Base-by-base conservation (phyloP, 2,329 filamentous ascomycete genomes). In the Beauveria sp. region DNA sequence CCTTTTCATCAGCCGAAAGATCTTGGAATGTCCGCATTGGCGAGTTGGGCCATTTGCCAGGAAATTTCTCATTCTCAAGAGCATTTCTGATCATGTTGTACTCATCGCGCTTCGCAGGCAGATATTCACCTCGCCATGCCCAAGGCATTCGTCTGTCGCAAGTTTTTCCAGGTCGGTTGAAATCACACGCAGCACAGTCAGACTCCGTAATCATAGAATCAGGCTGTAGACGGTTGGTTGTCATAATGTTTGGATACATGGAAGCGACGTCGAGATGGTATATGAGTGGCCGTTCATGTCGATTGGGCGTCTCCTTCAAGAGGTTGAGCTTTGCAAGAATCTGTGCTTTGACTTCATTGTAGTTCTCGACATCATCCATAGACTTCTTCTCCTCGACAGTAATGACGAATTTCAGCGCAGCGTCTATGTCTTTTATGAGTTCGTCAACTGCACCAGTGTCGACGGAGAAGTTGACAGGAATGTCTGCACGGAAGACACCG, bases 181-280 rank as follows among this genome's bases (percentile, higher is more conserved):
- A 99, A 72, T 99, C 96, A 74, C 96, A 99, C 12, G 94, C 92
- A 3, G 94, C 94, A 69, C 96, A 99, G 68, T 96, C 91, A 0
- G 92, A 91, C 72, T 99, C 96, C 53, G 93, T 81, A 59, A 99
- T 96, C 92, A 99, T 96, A n/a, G 94, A 97, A 73, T 99, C 94
- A 0, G 94, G 94, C 68, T 99, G 94, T 52, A 99, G 76, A 72
- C 94, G 89, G 73, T 99, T 99, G 1, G 94, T 99, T 2, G 96
- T 99, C 96, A 99, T 99, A 73, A 99, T 99, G 74, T 99, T 99
- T 10, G 94, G 94, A 72, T 99, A 99, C 94, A 99, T 99, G 63
- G 94, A 97, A 20, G 94, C 94, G 62, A 99, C 96, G 71, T 99
- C 94, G 76, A 99, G 80, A 80, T 99, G 94, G 76, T 99, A 99